phyloP scores from a whole-genome alignment of 768 basidiomycete species.

The Termitomyces sp. region DNA sequence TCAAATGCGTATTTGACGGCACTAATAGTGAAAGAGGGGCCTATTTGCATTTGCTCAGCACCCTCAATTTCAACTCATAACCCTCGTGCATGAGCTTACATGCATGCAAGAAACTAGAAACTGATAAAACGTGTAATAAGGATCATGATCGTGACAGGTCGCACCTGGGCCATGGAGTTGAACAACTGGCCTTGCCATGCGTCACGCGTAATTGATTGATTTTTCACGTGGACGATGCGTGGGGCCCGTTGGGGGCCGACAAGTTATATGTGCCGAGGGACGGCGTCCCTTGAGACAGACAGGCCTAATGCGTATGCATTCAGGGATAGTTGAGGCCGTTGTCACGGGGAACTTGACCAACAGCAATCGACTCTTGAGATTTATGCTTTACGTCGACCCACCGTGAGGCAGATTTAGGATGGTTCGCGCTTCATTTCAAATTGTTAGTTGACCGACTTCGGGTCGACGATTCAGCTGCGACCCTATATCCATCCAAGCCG shows the following conservation, averaged over 20 bases:
- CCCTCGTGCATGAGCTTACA: conserved; percentile 11
- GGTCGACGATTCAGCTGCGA: not conserved
- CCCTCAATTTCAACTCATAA: conserved; percentile 9
- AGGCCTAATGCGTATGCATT: conserved; percentile 5
- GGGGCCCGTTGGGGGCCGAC: conserved; percentile 9
- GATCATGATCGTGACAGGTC: conserved; percentile 12
- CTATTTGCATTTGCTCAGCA: conserved; percentile 11
- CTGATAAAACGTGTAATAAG: conserved; percentile 10
- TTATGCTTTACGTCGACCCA: conserved; percentile 10
- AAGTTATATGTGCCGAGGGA: conserved; percentile 13
- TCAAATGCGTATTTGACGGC: conserved; percentile 5
- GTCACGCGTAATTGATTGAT: conserved; percentile 13
- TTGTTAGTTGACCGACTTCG: not conserved
- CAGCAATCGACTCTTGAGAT: not conserved
- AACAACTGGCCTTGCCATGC: conserved; percentile 1
- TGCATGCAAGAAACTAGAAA: conserved; percentile 7
- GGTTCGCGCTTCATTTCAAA: not conserved
- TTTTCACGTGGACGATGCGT: conserved; percentile 17
- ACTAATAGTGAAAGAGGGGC: conserved; percentile 12
- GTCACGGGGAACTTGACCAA: not conserved
- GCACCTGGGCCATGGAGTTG: conserved; percentile 2
- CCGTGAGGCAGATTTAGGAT: not conserved
- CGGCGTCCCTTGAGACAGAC: conserved; percentile 17
- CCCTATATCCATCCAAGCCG: not conserved
- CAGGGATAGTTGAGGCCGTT: conserved; percentile 2